Base-by-base conservation (phyloP, 2,329 filamentous ascomycete species). In the Aschersonia sp. region DNA sequence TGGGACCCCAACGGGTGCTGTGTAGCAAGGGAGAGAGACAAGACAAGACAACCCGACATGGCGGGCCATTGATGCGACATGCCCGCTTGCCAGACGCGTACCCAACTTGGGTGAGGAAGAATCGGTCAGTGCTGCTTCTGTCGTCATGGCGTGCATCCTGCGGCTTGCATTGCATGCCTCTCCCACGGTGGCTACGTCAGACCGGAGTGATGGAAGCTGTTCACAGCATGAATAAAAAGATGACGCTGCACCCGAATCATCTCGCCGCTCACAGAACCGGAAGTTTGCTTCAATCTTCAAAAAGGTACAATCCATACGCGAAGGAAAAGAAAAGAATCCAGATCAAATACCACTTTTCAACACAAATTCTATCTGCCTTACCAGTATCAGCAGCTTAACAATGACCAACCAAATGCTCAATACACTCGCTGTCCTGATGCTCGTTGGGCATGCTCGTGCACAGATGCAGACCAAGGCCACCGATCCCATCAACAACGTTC, bases 371-470 rank as follows among this genome's bases (percentile, higher is more conserved):
- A 3, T 37, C 12, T 12, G 35, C 35, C 35, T 12, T 12, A 37
- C 35, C 35, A 8, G 12, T 37, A 4, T 12, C 35, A 9, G 35
- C 35, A 37, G 12, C 35, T 22, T 22, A 22, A 40, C 44, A 31
- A 49, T 49, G 48, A 39, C 45, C 40, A 12, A 45, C 29, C 47
- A 39, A 22, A 43, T 47, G 37, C 14, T 45, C 32, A 45, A 43
- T 5, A 22, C 47, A 31, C 22, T 49, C 14, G 39, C 48, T 1
- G 22, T 49, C 43, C 37, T 49, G 22, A 12, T 47, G 3, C 9
- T 49, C 4, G 11, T 42, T 12, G 45, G 45, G 31, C 39, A 45
- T n/a, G 48, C 43, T n/a, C n/a, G 39, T 35, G 48, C 43, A 5
- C 48, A 49, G 43, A 41, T 30, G 11, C 45, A 45, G 47, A 45